phyloP scores from a whole-genome alignment of 2,329 filamentous ascomycete species.

The Ceratocystis albifundus region DNA sequence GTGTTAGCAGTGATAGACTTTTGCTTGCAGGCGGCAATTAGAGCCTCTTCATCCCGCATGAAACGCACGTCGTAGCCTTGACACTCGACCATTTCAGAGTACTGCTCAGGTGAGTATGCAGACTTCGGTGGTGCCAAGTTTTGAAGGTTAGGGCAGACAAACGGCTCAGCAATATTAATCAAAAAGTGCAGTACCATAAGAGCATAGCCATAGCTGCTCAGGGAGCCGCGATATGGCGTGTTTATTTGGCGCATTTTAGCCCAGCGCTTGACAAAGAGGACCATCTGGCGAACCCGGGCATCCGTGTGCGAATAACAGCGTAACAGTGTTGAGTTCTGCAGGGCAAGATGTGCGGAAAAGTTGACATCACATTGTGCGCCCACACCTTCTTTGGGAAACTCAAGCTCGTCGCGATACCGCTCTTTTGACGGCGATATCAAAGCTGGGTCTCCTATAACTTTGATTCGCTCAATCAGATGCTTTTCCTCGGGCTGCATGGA shows the following conservation, averaged over 20 bases:
- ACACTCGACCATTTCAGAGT: conserved; percentile 38
- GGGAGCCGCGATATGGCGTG: conserved; percentile 70
- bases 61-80: conserved; percentile 63
- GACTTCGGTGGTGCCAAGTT: conserved; percentile 38
- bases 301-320: conserved; percentile 76
- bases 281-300: conserved; percentile 61
- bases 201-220: conserved; percentile 85
- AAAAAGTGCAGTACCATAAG: conserved; percentile 88
- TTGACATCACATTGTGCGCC: conserved; percentile 91
- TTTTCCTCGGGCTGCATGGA: conserved; percentile 31
- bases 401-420: conserved; percentile 49
- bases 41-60: conserved; percentile 63
- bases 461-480: conserved; percentile 35
- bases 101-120: conserved; percentile 26
- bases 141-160: conserved; percentile 77
- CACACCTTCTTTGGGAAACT: conserved; percentile 63
- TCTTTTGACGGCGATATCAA: conserved; percentile 36
- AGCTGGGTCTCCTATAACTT: conserved; percentile 39
- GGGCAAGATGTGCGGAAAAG: conserved; percentile 70
- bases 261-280: conserved; percentile 85
- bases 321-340: conserved; percentile 74
- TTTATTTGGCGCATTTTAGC: conserved; percentile 78
- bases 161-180: conserved; percentile 67
- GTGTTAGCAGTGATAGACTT: conserved; percentile 55
- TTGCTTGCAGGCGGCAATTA: conserved; percentile 46